These are phyloP conservation scores for Pseudonitzschia multistriata DNA, from an alignment of 108 stramenopile species.

Conservation along the genomic window DNA sequence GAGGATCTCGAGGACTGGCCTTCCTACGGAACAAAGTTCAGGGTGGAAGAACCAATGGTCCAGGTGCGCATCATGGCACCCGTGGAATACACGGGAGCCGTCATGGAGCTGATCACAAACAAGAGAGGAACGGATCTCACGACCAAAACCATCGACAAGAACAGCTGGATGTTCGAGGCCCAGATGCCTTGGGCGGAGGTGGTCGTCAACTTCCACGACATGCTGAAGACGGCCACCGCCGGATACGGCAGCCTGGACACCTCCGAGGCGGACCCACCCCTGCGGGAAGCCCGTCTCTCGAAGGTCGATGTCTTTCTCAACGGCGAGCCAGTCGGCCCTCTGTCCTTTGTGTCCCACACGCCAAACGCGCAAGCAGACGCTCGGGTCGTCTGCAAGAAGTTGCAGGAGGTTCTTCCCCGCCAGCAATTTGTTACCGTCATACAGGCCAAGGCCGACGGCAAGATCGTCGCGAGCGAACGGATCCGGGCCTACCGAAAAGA, in stretches of 20 bases:
- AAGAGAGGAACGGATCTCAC: slow-evolving; percentile 68
- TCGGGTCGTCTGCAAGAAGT: slow-evolving; percentile 83
- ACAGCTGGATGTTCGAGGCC: slow-evolving; percentile 78
- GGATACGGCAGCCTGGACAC: slow-evolving; percentile 81
- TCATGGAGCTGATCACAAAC: slow-evolving; percentile 83
- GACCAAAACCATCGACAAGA: slow-evolving; percentile 80
- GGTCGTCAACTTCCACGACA: slow-evolving; percentile 73
- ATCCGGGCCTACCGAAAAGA: slow-evolving; percentile 96
- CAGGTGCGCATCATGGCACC: slow-evolving; percentile 79
- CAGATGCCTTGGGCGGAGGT: slow-evolving; percentile 92
- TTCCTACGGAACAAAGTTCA: slow-evolving; percentile 57
- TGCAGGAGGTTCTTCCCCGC: slow-evolving; percentile 89
- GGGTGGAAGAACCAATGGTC: slow-evolving; percentile 83
- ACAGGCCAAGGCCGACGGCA: slow-evolving; percentile 92
- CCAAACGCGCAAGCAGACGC: slow-evolving; percentile 75
- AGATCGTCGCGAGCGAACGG: slow-evolving; percentile 77
- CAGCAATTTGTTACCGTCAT: slow-evolving; percentile 98
- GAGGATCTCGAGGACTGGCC: slow-evolving; percentile 83
- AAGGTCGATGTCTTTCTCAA: slow-evolving; percentile 97
- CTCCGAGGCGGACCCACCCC: slow-evolving; percentile 62
- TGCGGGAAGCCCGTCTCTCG: slow-evolving; percentile 71
- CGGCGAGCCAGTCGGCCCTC: slow-evolving; percentile 85
- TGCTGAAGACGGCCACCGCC: slow-evolving; percentile 73
- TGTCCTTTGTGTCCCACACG: slow-evolving; percentile 91
- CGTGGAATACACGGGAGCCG: slow-evolving; percentile 79